Base-by-base conservation (phyloP, 169 alveolate genomes). In the Hammondia hammondi region DNA sequence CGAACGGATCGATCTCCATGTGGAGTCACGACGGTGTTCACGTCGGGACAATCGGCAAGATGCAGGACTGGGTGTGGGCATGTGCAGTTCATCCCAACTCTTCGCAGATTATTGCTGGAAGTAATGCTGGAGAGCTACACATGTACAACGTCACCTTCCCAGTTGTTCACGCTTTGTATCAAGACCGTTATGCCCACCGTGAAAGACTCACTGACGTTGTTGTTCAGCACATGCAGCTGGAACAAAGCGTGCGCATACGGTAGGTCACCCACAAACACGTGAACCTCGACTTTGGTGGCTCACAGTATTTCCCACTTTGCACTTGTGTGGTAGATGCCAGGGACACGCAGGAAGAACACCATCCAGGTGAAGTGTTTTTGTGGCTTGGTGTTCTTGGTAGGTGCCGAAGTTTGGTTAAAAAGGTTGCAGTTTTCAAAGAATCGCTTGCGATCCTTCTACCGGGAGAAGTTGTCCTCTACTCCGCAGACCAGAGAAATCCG, bases 351-450 rank as follows among this genome's bases (percentile, higher is more conserved):
- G 5, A 7, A 39, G 43, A 39, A 39, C 0, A 39, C 61, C 10
- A 14, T 52, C 61, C 61, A 7, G 61, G 61, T 52, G 61, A 14
- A 14, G 24, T 7, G 19, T 10, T n/a, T n/a, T n/a, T 52, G 61
- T 52, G 61, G 24, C 61, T 52, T 72, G 24, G 43, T 29, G 24
- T 52, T 52, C n/a, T 92, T 9, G 29, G 81, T 89, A 92, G 98
- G 96, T 98, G 99, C 92, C 96, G 98, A 95, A 99, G 97, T 91
- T 97, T 97, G 88, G 98, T 98, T 71, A 98, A 98, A 96, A 98
- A 98, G 96, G 97, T 98, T 48, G 99, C 99, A 1, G 98, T 98
- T 27, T 98, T 98, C 92, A 98, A 98, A 71, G 99, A 98, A 88
- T 96, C 98, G 91, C 97, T 98, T 19, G 99, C 99, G 9, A 98